Evolutionary conservation across 768 basidiomycete species (phyloP), one percentile per base, ranked within the genome.

Genomic region (Phanerochaete sordida): DNA sequence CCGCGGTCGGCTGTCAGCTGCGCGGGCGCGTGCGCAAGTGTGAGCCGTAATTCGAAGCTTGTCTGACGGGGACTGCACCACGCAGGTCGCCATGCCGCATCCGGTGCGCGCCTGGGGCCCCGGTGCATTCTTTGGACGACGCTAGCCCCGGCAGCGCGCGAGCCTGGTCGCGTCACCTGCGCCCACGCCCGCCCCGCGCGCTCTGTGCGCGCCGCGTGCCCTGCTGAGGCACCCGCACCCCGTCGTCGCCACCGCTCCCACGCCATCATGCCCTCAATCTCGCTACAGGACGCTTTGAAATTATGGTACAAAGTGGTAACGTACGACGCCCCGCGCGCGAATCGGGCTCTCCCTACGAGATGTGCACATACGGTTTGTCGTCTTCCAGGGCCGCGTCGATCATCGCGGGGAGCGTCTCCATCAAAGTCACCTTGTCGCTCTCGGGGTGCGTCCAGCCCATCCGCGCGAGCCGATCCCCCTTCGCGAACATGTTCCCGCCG

Each of bases 381-480:
- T 46, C 56, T 49, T 58, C 49, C 19, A 63, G 30, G 1, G 56
- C 60, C 9, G 53, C 65, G 45, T 66, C 62, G 46, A 66, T 63
- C 23, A 48, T 35, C 6, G 52, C 69, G 0, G 68, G 69, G 1
- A 75, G 55, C 19, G 61, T 66, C 8, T 74, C 70, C 55, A 73
- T 30, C 53, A 72, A 65, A 5, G 72, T 62, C 13, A 64, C 31
- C 39, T 67, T 72, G 35, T 61, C 64, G 35, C 68, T 69, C 49
- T 71, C 65, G 1, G 62, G 68, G 1, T 76, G 66, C 31, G 75
- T 72, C 77, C 79, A 79, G 35, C 79, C 77, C 12, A 80, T 65
- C 31, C 65, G 73, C 45, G 70, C 70, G 27, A 79, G 68, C 2
- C 74, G 72, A 26, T 73, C 66, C 0, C 75, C 61, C 28, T 68